phyloP scores from a whole-genome alignment of 2,329 filamentous ascomycete species.

The Fusarium xyrophilum region DNA sequence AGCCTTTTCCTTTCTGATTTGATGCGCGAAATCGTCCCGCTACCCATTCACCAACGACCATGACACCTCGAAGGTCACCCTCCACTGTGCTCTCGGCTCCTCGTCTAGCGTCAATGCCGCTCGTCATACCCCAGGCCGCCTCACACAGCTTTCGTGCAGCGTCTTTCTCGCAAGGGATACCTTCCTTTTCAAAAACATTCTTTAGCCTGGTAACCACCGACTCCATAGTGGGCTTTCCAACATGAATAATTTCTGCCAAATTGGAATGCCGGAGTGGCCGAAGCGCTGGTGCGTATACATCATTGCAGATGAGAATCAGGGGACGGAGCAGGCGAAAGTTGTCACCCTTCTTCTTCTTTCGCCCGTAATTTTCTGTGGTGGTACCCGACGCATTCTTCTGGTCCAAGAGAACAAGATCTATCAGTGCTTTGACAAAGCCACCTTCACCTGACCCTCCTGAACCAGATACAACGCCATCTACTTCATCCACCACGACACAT shows the following conservation, averaged over 20 bases:
- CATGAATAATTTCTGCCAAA: constrained; percentile 88
- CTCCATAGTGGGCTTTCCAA: constrained; percentile 86
- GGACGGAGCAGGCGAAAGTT: constrained; percentile 87
- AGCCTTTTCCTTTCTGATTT: constrained; percentile 48
- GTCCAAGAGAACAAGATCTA: constrained; percentile 86
- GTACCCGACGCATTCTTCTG: constrained; percentile 71
- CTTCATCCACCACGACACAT: constrained; percentile 94
- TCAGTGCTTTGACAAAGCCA: constrained; percentile 92
- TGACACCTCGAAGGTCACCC: constrained; percentile 79
- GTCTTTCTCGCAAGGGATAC: constrained; percentile 86
- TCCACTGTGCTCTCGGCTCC: constrained; percentile 73
- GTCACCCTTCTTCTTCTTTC: constrained; percentile 77
- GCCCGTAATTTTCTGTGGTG: constrained; percentile 25
- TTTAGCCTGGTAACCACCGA: constrained; percentile 84
- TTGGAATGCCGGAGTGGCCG: constrained; percentile 84
- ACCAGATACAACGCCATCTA: constrained; percentile 89
- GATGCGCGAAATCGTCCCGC: constrained; percentile 70
- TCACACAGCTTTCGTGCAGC: constrained; percentile 86
- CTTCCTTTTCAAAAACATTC: constrained; percentile 85
- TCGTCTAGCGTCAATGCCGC: constrained; percentile 71
- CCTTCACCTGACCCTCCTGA: constrained; percentile 81
- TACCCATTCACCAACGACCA: constrained; percentile 89
- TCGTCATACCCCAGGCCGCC: constrained; percentile 79
- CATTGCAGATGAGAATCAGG: constrained; percentile 94
- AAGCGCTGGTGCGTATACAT: constrained; percentile 90